These are phyloP conservation scores for Musa acuminata DNA, from an alignment of 176 grass and related monocot genomes.

Conservation along the genomic window DNA sequence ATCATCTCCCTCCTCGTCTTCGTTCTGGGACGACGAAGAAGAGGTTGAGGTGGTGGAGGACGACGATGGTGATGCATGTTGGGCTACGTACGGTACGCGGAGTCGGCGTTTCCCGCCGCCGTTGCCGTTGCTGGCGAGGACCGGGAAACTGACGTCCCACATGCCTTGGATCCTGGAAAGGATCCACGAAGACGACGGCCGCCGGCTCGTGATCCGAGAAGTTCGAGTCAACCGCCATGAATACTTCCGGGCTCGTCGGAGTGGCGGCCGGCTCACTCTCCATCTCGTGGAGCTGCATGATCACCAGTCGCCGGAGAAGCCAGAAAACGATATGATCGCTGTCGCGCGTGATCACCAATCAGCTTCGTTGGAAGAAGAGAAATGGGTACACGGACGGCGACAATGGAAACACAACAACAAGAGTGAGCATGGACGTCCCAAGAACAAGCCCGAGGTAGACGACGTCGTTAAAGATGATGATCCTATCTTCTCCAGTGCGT, in stretches of 20 bases:
- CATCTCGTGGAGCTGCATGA: background rate
- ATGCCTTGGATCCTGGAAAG: slow-evolving; percentile 25
- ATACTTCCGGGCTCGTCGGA: background rate
- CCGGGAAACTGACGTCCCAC: slow-evolving; percentile 11
- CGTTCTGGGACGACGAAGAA: background rate
- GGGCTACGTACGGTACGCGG: slow-evolving; percentile 22
- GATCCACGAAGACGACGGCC: slow-evolving; percentile 26
- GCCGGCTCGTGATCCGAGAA: slow-evolving; percentile 14
- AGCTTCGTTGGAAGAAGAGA: no score
- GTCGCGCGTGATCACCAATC: no score
- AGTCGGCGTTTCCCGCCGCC: slow-evolving; percentile 36
- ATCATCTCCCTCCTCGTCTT: background rate
- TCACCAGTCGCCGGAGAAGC: no score
- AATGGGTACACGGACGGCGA: no score
- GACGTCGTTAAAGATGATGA: no score
- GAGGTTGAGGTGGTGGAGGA: background rate
- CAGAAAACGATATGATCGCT: no score
- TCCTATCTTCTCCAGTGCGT: no score
- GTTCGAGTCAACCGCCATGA: background rate
- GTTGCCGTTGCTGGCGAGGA: slow-evolving; percentile 37
- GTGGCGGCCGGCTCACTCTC: slow-evolving; percentile 8
- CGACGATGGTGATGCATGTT: slow-evolving; percentile 17
- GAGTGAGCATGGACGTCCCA: no score
- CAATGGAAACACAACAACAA: no score
- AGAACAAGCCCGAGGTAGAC: no score